Conservation (phyloP, 2,329 filamentous ascomycete species). For the Aaosphaeria arxii region DNA sequence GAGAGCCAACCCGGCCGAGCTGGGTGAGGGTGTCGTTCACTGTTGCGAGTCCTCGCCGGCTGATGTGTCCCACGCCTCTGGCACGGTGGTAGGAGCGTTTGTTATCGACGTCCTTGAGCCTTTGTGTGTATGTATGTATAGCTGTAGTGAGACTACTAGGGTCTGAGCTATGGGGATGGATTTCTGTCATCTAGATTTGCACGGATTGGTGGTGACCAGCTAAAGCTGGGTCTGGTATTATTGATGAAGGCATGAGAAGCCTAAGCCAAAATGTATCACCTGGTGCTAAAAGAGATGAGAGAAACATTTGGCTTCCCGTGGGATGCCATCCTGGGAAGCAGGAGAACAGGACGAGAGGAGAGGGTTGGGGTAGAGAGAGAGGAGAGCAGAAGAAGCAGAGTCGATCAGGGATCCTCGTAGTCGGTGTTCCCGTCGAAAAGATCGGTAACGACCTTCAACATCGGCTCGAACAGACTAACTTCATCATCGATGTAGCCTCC, state of each 20-base stretch:
- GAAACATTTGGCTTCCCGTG: background rate
- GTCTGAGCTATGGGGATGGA: constrained; percentile 1
- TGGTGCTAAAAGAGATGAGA: no score
- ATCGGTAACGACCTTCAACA: constrained; percentile 47
- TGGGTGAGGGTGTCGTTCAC: constrained; percentile 20
- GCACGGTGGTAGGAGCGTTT: constrained; percentile 8
- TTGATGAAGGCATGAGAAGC: background rate
- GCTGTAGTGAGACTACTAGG: constrained; percentile 8
- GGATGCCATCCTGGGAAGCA: background rate
- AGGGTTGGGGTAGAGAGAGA: constrained; percentile 3
- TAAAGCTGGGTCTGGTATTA: constrained; percentile 4
- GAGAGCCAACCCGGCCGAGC: constrained; percentile 18
- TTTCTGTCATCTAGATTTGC: constrained; percentile 20
- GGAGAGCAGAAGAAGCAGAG: constrained; percentile 1
- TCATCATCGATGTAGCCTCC: constrained; percentile 44
- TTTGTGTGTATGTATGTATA: constrained; percentile 8
- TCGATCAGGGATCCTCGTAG: constrained; percentile 41
- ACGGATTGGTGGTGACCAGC: constrained; percentile 19
- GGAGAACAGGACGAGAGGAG: constrained; percentile 10
- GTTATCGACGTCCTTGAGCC: constrained; percentile 15
- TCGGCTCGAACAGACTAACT: constrained; percentile 41
- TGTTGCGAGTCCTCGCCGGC: constrained; percentile 37
- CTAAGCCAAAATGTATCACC: background rate
- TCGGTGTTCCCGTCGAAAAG: constrained; percentile 45
- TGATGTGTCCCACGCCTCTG: constrained; percentile 37